Conservation (phyloP, 148 eudicot species). For the Rhododendron henanense region DNA sequence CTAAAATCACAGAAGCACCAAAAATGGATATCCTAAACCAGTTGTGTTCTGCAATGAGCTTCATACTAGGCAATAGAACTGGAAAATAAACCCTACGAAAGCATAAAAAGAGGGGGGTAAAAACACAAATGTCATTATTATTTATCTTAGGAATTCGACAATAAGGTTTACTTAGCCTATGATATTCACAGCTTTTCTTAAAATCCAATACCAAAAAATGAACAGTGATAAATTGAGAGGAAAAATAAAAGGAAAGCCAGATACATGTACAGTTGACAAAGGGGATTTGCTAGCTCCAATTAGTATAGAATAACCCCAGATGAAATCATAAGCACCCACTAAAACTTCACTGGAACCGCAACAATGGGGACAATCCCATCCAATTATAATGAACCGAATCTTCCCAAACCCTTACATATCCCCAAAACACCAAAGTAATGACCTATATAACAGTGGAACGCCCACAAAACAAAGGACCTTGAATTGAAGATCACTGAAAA, state of each 20-base stretch:
- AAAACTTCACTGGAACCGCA: neutral
- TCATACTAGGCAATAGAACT: neutral
- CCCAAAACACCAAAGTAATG: neutral
- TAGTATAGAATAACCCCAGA: neutral
- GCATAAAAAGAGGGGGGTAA: neutral
- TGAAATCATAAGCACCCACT: neutral
- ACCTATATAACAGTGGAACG: slow-evolving; percentile 16
- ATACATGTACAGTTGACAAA: neutral
- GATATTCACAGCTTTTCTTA: slow-evolving; percentile 23
- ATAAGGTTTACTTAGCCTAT: slow-evolving; percentile 1
- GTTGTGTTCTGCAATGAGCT: neutral
- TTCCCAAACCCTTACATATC: neutral
- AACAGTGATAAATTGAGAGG: neutral
- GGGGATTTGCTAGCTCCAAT: neutral
- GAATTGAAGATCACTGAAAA: neutral
- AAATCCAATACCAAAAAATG: slow-evolving; percentile 14
- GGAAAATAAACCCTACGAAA: neutral
- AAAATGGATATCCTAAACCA: neutral
- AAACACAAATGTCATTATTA: neutral
- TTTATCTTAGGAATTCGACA: neutral
- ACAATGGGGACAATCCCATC: slow-evolving; percentile 1
- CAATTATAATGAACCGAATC: neutral
- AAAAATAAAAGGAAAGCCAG: neutral
- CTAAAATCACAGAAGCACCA: neutral
- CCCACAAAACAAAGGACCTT: neutral